A percentile compares a stretch with the other conserved stretches of the same genome.
Evolutionary conservation across 1,139 yeast genomes (phyloP).

Genomic region (Suzukiozyma palmioleophila): DNA sequence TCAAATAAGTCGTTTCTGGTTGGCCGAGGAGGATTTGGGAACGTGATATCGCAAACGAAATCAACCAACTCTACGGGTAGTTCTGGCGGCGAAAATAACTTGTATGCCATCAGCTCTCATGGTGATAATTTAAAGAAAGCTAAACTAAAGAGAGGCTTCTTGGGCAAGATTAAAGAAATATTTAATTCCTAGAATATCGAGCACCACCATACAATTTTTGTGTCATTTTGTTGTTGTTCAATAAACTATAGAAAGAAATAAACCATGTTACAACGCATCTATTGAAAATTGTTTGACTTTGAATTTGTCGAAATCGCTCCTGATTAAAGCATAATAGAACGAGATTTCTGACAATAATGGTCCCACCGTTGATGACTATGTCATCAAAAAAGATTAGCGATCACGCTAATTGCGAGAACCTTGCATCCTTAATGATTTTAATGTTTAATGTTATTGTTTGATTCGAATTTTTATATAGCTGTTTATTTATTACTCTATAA

Average conservation of each 20-base stretch:
- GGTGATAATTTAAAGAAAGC: constrained; percentile 13
- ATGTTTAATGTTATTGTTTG: constrained; percentile 2
- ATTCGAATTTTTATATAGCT: constrained; percentile 1
- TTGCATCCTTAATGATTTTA: neutral
- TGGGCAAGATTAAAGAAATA: constrained; percentile 28
- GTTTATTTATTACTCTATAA: constrained; percentile 3
- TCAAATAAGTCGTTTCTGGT: constrained; percentile 38
- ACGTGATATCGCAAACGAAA: constrained; percentile 24
- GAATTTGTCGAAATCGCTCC: neutral
- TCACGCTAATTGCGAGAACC: no score
- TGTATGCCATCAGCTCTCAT: constrained; percentile 25
- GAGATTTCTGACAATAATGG: no score
- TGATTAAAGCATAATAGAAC: neutral
- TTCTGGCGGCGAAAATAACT: constrained; percentile 13
- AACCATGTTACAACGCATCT: neutral
- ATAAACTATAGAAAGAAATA: no score
- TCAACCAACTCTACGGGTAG: constrained; percentile 9
- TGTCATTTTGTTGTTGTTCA: no score
- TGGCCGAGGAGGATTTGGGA: constrained; percentile 51
- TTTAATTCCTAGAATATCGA: constrained; percentile 12
- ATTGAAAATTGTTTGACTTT: neutral
- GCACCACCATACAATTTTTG: no score
- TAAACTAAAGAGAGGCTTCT: constrained; percentile 23
- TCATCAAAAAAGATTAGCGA: no score
- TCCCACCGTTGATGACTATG: no score